These are phyloP conservation scores for Hibiscus mutabilis DNA, from an alignment of 345 rosid species.

Conservation along the genomic window DNA sequence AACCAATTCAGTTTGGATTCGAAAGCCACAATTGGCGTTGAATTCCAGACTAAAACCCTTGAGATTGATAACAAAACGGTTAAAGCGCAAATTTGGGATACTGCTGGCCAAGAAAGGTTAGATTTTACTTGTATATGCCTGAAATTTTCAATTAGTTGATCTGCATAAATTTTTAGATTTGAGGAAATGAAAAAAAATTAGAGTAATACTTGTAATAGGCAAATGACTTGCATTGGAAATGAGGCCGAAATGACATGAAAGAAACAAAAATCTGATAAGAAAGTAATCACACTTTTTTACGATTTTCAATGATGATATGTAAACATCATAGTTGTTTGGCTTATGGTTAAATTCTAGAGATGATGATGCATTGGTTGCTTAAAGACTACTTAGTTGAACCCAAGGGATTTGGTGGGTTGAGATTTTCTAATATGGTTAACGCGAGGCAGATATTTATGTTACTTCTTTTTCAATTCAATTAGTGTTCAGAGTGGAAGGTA, in stretches of 20 bases:
- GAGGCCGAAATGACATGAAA: not conserved
- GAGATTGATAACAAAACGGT: constrained; percentile 56
- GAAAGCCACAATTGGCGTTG: constrained; percentile 68
- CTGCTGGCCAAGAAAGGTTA: constrained; percentile 72
- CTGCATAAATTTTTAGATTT: not conserved
- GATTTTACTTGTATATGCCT: not conserved
- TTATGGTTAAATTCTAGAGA: not conserved
- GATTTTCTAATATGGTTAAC: not conserved
- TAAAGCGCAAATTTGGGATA: constrained; percentile 76
- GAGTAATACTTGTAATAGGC: not conserved
- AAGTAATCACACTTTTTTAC: not conserved
- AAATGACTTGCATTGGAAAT: not conserved
- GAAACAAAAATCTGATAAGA: not conserved
- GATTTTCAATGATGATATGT: not conserved
- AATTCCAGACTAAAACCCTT: constrained; percentile 68
- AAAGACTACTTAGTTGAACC: not conserved
- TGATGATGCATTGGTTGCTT: not conserved
- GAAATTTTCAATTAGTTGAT: not conserved
- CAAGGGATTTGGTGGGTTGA: not conserved
- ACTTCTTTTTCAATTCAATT: not conserved
- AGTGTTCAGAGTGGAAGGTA: not conserved
- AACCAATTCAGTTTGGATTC: constrained; percentile 63
- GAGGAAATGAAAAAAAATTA: not conserved
- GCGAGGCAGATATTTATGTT: not conserved
- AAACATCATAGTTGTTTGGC: not conserved